Conservation (phyloP, 1,284 basidiomycete genomes). For the Pseudozyma hubeiensis region DNA sequence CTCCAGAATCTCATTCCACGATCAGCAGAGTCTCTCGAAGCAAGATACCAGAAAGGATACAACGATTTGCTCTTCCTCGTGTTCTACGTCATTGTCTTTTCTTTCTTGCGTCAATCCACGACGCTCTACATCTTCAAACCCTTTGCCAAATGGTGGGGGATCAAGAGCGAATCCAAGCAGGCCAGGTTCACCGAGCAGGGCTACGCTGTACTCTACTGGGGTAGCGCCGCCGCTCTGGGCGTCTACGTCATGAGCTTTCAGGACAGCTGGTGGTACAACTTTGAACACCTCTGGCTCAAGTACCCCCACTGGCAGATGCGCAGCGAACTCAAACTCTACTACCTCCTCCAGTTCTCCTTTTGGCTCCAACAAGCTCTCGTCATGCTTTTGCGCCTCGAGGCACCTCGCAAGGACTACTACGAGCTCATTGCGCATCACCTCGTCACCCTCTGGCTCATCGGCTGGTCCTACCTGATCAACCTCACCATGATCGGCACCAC, state of each 20-base stretch:
- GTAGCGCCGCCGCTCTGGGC: constrained; percentile 55
- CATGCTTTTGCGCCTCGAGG: constrained; percentile 85
- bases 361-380: constrained; percentile 95
- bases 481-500: constrained; percentile 88
- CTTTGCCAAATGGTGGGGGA: constrained; percentile 72
- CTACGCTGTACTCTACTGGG: constrained; percentile 66
- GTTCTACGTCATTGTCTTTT: constrained; percentile 91
- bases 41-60: constrained; percentile 63
- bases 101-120: constrained; percentile 84
- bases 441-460: constrained; percentile 94
- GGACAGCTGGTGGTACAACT: constrained; percentile 86
- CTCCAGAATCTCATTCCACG: constrained; percentile 39
- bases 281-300: constrained; percentile 67
- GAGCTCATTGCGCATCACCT: constrained; percentile 87
- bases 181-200: constrained; percentile 65
- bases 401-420: constrained; percentile 89
- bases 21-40: constrained; percentile 31
- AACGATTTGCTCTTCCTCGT: constrained; percentile 82
- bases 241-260: constrained; percentile 82
- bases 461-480: constrained; percentile 72
- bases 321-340: constrained; percentile 87
- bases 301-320: constrained; percentile 77
- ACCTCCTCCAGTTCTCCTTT: constrained; percentile 81
- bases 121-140: constrained; percentile 79
- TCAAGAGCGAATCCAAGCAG: constrained; percentile 61